Base-by-base conservation (phyloP, 768 basidiomycete species). In the Tulasnella sp. region DNA sequence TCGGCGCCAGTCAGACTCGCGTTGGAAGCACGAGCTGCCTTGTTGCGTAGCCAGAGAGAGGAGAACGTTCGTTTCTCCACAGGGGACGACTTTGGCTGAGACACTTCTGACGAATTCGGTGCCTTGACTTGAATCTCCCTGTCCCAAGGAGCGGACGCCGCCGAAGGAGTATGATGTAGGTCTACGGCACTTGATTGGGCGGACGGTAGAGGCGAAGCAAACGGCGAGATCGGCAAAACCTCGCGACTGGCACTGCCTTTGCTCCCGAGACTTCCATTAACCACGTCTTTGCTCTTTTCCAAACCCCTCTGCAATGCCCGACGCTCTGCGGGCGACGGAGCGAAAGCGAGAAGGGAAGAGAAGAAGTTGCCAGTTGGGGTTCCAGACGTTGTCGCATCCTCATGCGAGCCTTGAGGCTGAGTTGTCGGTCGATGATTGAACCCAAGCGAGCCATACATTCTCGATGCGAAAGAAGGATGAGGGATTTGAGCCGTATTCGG, bases 261-360 rank as follows among this genome's bases (percentile, higher is more conserved):
- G 40, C 28, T 64, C 37, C 77, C 77, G 42, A 69, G 64, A 14
- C 41, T 54, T 28, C 54, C 58, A 34, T 48, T 78, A 34, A 42
- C 58, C 31, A 28, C 28, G 18, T 60, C 41, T 54, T 58, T 58
- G 28, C 48, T 60, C 58, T 54, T 78, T 28, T 80, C 92, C 20
- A 96, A 86, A n/a, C 90, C 93, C 77, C 94, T 92, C 83, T 93
- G 92, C 44, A 96, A 89, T 76, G 90, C 94, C 86, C 95, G 93
- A 64, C 95, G 93, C 88, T 96, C 95, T 82, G 92, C 94, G 78
- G 92, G 93, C 82, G 94, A 96, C 44, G 94, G 95, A 48, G 94
- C 94, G 85, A 96, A 96, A 24, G 94, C 95, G 84, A 93, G 94
- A 80, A 94, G 85, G n/a, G 86, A 86, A 75, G 85, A 86, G 85